phyloP scores from a whole-genome alignment of 1,139 yeast genomes.

The Nakaseomyces delphensis region DNA sequence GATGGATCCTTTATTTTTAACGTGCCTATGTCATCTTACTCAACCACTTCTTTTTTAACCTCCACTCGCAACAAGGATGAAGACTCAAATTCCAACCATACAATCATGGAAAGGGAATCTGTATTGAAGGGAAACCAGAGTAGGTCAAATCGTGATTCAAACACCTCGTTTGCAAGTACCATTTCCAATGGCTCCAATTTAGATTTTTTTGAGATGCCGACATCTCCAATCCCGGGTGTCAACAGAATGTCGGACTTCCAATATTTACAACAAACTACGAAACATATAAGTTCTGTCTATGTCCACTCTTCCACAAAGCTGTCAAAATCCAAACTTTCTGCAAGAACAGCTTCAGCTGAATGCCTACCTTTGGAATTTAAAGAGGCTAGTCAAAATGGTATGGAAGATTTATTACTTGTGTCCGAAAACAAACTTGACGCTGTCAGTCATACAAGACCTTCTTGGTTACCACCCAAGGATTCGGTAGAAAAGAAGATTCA shows the following conservation, averaged over 20 bases:
- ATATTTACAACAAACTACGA: conserved; percentile 36
- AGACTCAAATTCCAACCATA: conserved; percentile 7
- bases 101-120: neutral
- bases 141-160: conserved; percentile 5
- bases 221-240: conserved; percentile 35
- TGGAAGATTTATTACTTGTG: conserved; percentile 41
- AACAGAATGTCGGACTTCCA: conserved; percentile 30
- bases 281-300: conserved; percentile 37
- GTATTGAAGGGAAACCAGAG: neutral
- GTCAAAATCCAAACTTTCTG: conserved; percentile 33
- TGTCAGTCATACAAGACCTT: conserved; percentile 40
- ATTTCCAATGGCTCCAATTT: conserved; percentile 14
- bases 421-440: conserved; percentile 39
- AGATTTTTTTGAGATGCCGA: conserved; percentile 31
- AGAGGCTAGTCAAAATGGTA: conserved; percentile 33
- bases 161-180: conserved; percentile 7
- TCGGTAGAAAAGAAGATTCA: conserved; percentile 36
- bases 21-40: conserved; percentile 39
- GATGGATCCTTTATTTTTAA: conserved; percentile 38
- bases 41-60: conserved; percentile 33
- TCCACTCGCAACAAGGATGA: conserved; percentile 13
- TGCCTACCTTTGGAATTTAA: conserved; percentile 33
- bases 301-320: conserved; percentile 34
- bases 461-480: conserved; percentile 45
- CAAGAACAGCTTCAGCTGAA: conserved; percentile 32